Base-by-base conservation (phyloP, 2,329 filamentous ascomycete species). In the Fusarium mexicanum region DNA sequence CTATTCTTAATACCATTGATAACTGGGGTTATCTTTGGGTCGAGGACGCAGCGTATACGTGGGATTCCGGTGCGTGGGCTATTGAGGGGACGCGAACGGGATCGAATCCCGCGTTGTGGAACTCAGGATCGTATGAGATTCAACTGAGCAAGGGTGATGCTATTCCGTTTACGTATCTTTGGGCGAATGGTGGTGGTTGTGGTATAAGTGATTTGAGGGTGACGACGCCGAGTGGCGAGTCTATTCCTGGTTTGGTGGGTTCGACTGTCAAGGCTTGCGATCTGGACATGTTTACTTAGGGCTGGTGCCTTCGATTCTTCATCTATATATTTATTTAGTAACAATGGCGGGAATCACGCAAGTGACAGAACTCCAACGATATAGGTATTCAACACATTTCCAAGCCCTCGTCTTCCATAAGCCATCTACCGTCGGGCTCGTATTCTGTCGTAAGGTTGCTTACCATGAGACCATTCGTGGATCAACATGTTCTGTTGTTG, bases 1-100 rank as follows among this genome's bases (percentile, higher is more conserved):
- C 20, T 4, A 31, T 62, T 6, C 59, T 38, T 6, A 20, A 55
- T 2, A 10, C 8, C 0, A 43, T 62, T 14, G 59, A 55, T 5
- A 55, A 55, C 18, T 55, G 48, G 59, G 47, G 47, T 1, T 62
- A 62, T 16, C 48, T 62, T 2, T 62, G 48, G 59, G n/a, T 61
- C 2, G 5, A 13, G 16, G 14, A 55, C n/a, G 59, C 31, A 29
- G 48, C 47, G 4, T 61, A 61, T n/a, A 11, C 38, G 8, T 35
- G 48, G 16, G 20, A 61, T 8, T 1, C 0, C 0, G 20, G 20
- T 20, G 16, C 24, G 1, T 61, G 48, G 48, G 29, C 16, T 9
- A 44, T 61, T 8, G 4, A 37, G 20, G 59, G 48, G 8, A 44
- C n/a, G 8, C n/a, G 47, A 6, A 55, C 59, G 0, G 59, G 59